Base-by-base conservation (phyloP, 2,329 filamentous ascomycete genomes). In the Chrysosporium keratinophilum region DNA sequence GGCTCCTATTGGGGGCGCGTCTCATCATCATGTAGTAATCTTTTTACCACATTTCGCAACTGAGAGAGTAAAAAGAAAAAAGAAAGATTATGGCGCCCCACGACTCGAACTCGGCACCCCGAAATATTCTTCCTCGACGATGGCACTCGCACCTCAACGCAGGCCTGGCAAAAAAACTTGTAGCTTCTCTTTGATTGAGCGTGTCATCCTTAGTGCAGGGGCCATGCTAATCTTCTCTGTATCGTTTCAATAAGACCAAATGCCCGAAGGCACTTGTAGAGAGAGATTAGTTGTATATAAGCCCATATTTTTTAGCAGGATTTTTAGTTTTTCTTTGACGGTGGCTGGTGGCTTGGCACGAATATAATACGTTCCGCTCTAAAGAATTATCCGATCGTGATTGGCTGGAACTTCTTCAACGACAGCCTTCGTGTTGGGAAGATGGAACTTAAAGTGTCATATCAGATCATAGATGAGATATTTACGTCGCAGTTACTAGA, bases 141-240 rank as follows among this genome's bases (percentile, higher is more conserved):
- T 12, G 35, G 14, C 42, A 46, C 23, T 23, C 50, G 42, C 41
- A 52, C 41, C 50, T 46, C 42, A 46, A 52, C 53, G 58, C 57
- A 35, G 47, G 41, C 48, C 55, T 40, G 12, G 55, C 63, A 79
- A 82, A 83, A 84, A 82, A 80, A 81, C 74, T 76, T 76, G 76
- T 77, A 80, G 81, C 78, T 80, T 83, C 82, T 85, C 83, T 85
- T 84, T 84, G 81, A 81, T 82, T 81, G 77, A 84, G 82, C 83
- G 84, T 89, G 85, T 90, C 87, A 91, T 90, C 87, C 87, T 91
- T 91, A 90, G 87, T 82, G 79, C 79, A 82, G 79, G 79, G 83
- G 83, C 83, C 83, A 86, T 86, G 83, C 84, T 86, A 85, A 84
- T 84, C 79, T 84, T 84, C 81, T 84, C 80, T 83, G 78, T 82